Percentiles rank a stretch among this genome's conserved stretches.
These are phyloP conservation scores for Dunaliella sp. DNA, from an alignment of 139 green algal species.

Conservation along the genomic window DNA sequence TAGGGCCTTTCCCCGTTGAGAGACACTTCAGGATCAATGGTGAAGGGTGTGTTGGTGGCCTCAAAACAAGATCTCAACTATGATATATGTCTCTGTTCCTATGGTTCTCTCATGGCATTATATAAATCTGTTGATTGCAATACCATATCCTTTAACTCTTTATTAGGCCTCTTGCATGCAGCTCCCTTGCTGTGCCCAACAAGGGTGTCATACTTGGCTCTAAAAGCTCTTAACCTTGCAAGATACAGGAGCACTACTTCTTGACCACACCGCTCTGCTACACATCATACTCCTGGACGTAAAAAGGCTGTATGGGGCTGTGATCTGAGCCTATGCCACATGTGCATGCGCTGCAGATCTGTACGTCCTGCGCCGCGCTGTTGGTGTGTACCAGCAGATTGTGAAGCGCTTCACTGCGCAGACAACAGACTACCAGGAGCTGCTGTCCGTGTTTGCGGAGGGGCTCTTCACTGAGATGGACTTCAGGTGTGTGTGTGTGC, in stretches of 20 bases:
- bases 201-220: too few relatives aligned
- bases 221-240: too few relatives aligned
- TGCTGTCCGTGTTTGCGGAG: slow-evolving; percentile 79
- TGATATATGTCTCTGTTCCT: too few relatives aligned
- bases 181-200: too few relatives aligned
- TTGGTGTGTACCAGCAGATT: slow-evolving; percentile 80
- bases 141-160: too few relatives aligned
- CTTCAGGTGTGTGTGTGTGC: slow-evolving; percentile 89
- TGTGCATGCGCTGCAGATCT: slow-evolving; percentile 58
- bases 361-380: slow-evolving; percentile 81
- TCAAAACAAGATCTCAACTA: too few relatives aligned
- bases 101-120: too few relatives aligned
- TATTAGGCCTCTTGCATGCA: too few relatives aligned
- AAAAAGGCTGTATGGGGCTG: too few relatives aligned
- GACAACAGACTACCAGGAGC: slow-evolving; percentile 83
- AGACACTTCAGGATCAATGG: too few relatives aligned
- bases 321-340: not conserved
- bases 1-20: not conserved
- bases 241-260: not conserved
- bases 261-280: not conserved
- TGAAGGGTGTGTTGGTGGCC: too few relatives aligned
- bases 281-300: not conserved
- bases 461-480: slow-evolving; percentile 91
- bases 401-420: slow-evolving; percentile 75
- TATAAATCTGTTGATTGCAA: too few relatives aligned